Percentiles rank a stretch among this genome's conserved stretches.
Conservation (phyloP, 805 yeast species). For the Metschnikowia amazonensis region DNA sequence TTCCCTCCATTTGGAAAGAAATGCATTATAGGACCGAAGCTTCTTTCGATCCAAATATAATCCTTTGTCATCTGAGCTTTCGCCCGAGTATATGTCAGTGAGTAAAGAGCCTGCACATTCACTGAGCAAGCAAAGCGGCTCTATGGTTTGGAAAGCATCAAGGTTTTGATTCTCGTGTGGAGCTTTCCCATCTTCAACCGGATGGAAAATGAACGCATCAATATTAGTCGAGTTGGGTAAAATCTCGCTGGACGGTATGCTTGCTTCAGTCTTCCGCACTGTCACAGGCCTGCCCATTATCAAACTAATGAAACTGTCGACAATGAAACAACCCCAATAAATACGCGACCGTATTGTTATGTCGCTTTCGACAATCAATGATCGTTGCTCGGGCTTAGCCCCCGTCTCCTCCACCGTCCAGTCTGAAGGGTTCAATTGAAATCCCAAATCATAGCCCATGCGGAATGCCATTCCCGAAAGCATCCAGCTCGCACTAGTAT, state of each 20-base stretch:
- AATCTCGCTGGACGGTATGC: slow-evolving; percentile 18
- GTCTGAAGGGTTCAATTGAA: slow-evolving; percentile 18
- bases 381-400: background rate
- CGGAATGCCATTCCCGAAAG: slow-evolving; percentile 21
- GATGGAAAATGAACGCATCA: slow-evolving; percentile 14
- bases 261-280: slow-evolving; percentile 19
- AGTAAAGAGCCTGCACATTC: slow-evolving; percentile 19
- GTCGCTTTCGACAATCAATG: slow-evolving; percentile 11
- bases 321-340: slow-evolving; percentile 19
- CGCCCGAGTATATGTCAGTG: slow-evolving; percentile 16
- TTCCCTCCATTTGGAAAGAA: slow-evolving; percentile 15
- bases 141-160: slow-evolving; percentile 17
- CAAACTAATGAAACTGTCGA: slow-evolving; percentile 19
- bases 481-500: slow-evolving; percentile 21
- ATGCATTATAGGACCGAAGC: slow-evolving; percentile 12
- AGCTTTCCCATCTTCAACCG: background rate
- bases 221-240: slow-evolving; percentile 16
- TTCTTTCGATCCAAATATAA: slow-evolving; percentile 12
- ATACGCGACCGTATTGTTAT: slow-evolving; percentile 17
- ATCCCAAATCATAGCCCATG: slow-evolving; percentile 21
- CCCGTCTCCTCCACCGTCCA: slow-evolving; percentile 12
- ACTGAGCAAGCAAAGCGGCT: slow-evolving; percentile 17
- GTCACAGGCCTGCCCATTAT: slow-evolving; percentile 21
- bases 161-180: slow-evolving; percentile 7
- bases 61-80: slow-evolving; percentile 12